A percentile compares a stretch with the other conserved stretches of the same genome.
Conservation (phyloP, 352 stramenopile species). For the Peronosclerospora sorghi region DNA sequence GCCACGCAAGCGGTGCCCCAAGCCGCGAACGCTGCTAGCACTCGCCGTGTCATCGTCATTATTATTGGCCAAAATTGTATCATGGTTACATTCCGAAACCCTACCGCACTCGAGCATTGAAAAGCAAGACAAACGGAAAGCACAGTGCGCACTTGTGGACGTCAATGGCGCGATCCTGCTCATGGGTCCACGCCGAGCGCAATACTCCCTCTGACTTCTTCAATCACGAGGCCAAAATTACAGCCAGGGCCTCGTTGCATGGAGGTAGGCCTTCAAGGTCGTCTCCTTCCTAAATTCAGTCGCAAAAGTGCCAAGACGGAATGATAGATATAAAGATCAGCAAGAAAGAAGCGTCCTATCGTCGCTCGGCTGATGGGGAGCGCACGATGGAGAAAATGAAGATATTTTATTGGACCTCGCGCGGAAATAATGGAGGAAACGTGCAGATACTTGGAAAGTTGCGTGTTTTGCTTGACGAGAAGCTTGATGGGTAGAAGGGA, state of each 20-base stretch:
- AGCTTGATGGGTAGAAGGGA: slow-evolving; percentile 58
- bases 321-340: slow-evolving; percentile 51
- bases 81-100: too few relatives aligned
- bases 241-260: slow-evolving; percentile 18
- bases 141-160: too few relatives aligned
- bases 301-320: slow-evolving; percentile 27
- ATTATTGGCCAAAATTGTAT: too few relatives aligned
- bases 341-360: too few relatives aligned
- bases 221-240: slow-evolving; percentile 15
- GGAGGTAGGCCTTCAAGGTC: slow-evolving; percentile 13
- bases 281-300: slow-evolving; percentile 26
- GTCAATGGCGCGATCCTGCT: slow-evolving; percentile 14
- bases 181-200: slow-evolving; percentile 7
- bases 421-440: slow-evolving; percentile 48
- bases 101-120: too few relatives aligned
- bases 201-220: slow-evolving; percentile 11
- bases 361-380: slow-evolving; percentile 27
- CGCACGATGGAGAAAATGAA: slow-evolving; percentile 32
- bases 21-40: slow-evolving; percentile 5
- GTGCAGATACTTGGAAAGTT: slow-evolving; percentile 41
- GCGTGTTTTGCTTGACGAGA: slow-evolving; percentile 48
- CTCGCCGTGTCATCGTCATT: neutral
- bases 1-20: slow-evolving; percentile 2
- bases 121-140: too few relatives aligned
- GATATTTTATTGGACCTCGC: slow-evolving; percentile 35